A percentile compares a stretch with the other conserved stretches of the same genome.
Evolutionary conservation across 2,329 filamentous ascomycete species (phyloP).

Genomic region (Talaromyces sp.): DNA sequence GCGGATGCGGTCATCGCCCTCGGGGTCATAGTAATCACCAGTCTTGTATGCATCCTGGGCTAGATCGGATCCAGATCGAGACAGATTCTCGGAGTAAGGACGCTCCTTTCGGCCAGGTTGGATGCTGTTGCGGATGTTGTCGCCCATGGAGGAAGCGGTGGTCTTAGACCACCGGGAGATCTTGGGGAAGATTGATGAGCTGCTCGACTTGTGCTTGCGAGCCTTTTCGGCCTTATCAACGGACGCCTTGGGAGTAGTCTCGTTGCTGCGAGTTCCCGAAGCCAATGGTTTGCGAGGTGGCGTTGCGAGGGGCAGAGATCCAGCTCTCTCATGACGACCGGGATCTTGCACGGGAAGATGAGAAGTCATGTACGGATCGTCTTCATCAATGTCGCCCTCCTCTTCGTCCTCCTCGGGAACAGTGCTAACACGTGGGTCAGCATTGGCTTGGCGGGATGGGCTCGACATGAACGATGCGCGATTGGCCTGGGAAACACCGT

Average conservation of each 20-base stretch:
- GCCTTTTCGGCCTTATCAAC: constrained; percentile 62
- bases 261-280: constrained; percentile 64
- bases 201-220: constrained; percentile 86
- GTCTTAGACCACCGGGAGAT: constrained; percentile 98
- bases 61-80: constrained; percentile 76
- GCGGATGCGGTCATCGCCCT: constrained; percentile 49
- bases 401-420: constrained; percentile 84
- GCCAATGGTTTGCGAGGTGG: constrained; percentile 47
- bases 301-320: constrained; percentile 48
- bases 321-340: constrained; percentile 42
- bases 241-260: constrained; percentile 70
- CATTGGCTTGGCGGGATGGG: constrained; percentile 47
- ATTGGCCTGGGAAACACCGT: constrained; percentile 72
- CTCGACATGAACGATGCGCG: constrained; percentile 75
- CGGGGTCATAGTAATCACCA: constrained; percentile 49
- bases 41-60: constrained; percentile 62
- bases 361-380: constrained; percentile 55
- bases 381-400: constrained; percentile 55
- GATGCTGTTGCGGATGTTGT: constrained; percentile 70
- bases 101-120: constrained; percentile 60
- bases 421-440: constrained; percentile 84
- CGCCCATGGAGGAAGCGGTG: constrained; percentile 82
- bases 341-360: constrained; percentile 63
- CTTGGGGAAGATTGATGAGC: constrained; percentile 83
- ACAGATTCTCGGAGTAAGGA: constrained; percentile 62